Base-by-base conservation (phyloP, 1,284 basidiomycete species). In the Heliocybe sulcata region DNA sequence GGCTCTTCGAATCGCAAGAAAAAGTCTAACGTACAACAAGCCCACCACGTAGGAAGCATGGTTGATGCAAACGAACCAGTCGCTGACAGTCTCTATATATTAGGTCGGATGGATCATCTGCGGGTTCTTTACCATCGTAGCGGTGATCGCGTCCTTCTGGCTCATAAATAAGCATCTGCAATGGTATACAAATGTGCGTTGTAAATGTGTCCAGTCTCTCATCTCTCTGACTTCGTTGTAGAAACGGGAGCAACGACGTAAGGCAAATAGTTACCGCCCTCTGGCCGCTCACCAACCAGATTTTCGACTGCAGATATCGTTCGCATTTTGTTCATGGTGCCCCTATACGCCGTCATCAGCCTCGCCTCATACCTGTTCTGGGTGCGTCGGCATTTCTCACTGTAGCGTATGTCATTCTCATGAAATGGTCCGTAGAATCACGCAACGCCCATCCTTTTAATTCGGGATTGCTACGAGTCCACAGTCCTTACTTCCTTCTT, bases 261-360 rank as follows among this genome's bases (percentile, higher is more conserved):
- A 50, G 77, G 12, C 4, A 31, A 4, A 31, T 31, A 12, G 29
- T 31, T 68, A 26, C 27, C 45, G 26, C 35, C 10, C 25, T 8
- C 27, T 22, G 16, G 3, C 22, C 4, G 6, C 33, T 62, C 64
- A 55, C 51, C 60, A 4, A 63, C 66, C 56, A 65, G 65, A 10
- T 69, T 65, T 64, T 67, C 45, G n/a, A n/a, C n/a, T n/a, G 63
- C 67, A 87, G 84, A 85, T 63, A 85, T 86, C 57, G 76, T 90
- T 31, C 81, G 89, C 1, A 74, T 92, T 16, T 75, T 92, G 23
- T 81, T 92, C 68, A 85, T 92, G 84, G 86, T 90, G 1, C 87
- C 89, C 2, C 75, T 90, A 35, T 91, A 91, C 64, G 82, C 85
- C 14, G 66, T 79, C 33, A 80, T 87, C 67, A 83, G 82, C 61